These are phyloP conservation scores for Dactylonectria estremocensis DNA, from an alignment of 2,329 filamentous ascomycete genomes.

Conservation along the genomic window DNA sequence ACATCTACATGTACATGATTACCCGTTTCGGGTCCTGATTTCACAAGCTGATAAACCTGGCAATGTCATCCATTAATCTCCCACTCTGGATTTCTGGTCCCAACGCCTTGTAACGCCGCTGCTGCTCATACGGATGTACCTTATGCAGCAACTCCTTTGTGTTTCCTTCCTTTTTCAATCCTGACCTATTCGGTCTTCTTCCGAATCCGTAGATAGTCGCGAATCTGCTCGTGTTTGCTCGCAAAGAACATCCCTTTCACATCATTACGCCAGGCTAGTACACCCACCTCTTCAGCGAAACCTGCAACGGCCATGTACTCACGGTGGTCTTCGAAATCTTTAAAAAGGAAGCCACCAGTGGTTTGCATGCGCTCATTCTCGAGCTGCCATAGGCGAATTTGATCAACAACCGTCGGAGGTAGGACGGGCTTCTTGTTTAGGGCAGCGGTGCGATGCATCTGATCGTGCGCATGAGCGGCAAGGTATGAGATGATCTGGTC, in stretches of 20 bases:
- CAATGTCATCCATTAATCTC: conserved; percentile 18
- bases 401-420: conserved; percentile 95
- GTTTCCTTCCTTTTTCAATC: background rate
- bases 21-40: conserved; percentile 7
- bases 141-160: conserved; percentile 5
- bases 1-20: conserved; percentile 12
- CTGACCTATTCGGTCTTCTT: conserved; percentile 64
- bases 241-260: conserved; percentile 90
- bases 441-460: conserved; percentile 82
- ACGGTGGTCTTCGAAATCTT: conserved; percentile 81
- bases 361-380: conserved; percentile 95
- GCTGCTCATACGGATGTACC: conserved; percentile 2
- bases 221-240: conserved; percentile 89
- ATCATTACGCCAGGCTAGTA: conserved; percentile 90
- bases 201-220: conserved; percentile 80
- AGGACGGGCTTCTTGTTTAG: conserved; percentile 78
- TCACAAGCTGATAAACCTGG: conserved; percentile 8
- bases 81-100: conserved; percentile 13
- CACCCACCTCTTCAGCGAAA: conserved; percentile 92
- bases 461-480: conserved; percentile 91
- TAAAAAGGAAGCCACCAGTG: conserved; percentile 87
- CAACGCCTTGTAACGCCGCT: conserved; percentile 35
- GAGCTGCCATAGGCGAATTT: conserved; percentile 97
- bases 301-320: conserved; percentile 80
- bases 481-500: conserved; percentile 97